phyloP scores from a whole-genome alignment of 768 basidiomycete genomes.

The Suillus luteus region DNA sequence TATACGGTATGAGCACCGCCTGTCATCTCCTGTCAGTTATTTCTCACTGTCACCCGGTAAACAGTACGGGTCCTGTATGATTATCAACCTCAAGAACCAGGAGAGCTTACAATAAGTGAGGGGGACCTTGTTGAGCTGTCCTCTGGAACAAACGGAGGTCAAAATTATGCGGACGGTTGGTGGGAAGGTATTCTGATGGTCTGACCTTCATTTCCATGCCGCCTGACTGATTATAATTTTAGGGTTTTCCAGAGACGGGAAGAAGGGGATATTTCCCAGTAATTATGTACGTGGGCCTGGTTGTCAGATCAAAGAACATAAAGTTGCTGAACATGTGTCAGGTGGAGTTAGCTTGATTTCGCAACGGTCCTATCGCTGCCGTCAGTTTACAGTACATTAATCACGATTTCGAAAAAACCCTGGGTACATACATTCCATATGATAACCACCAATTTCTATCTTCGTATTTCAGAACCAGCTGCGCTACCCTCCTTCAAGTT shows the following conservation, averaged over 20 bases:
- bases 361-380: conserved; percentile 9
- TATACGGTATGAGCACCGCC: conserved; percentile 48
- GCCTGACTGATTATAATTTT: conserved; percentile 30
- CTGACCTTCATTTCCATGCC: conserved; percentile 22
- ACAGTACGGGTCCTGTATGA: conserved; percentile 82
- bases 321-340: conserved; percentile 32
- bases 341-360: conserved; percentile 50
- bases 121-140: conserved; percentile 67
- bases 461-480: neutral
- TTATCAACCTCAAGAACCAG: conserved; percentile 71
- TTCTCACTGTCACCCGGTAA: conserved; percentile 12
- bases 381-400: conserved; percentile 14
- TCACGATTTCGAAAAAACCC: conserved; percentile 4
- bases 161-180: conserved; percentile 77
- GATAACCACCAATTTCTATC: conserved; percentile 4
- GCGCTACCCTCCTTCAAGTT: neutral
- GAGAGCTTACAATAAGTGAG: conserved; percentile 64
- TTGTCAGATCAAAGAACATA: conserved; percentile 16
- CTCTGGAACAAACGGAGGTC: conserved; percentile 59
- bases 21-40: conserved; percentile 10
- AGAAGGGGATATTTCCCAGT: conserved; percentile 83
- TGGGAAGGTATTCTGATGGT: conserved; percentile 67
- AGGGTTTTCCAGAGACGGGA: conserved; percentile 63
- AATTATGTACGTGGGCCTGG: conserved; percentile 68
- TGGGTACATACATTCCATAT: conserved; percentile 1